Base-by-base conservation (phyloP, 2,329 filamentous ascomycete species). In the Gliomastix tumulicola region DNA sequence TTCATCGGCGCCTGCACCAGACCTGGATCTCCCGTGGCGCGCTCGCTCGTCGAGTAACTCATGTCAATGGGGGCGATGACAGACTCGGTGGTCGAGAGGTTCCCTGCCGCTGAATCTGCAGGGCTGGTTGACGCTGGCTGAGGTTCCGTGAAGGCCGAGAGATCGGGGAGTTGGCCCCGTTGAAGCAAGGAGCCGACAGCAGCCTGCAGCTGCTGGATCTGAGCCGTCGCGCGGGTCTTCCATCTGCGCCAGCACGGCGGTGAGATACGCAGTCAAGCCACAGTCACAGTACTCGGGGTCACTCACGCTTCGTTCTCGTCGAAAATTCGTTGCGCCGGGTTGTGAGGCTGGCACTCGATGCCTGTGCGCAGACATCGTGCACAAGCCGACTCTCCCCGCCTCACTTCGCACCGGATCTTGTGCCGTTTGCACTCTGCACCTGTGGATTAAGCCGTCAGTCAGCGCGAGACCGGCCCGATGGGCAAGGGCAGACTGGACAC, bases 21-120 rank as follows among this genome's bases (percentile, higher is more conserved):
- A 12, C 42, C 41, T 3, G 39, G 38, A 32, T 43, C 40, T 28
- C 65, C 63, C 15, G 59, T 41, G 27, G 44, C 39, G 25, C 37
- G 48, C 13, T 43, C 41, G 35, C 22, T 31, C 15, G 21, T 18
- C 17, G 32, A 12, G 34, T 37, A 16, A 41, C 39, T 19, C 37
- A 20, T 35, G 20, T 30, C 37, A 9, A 20, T 17, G 17, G 31
- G 28, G 16, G 34, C 36, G 32, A 37, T 31, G 27, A 34, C 25
- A 23, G 34, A 32, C 21, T 32, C 36, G 8, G 36, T 28, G n/a
- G 30, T 21, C 8, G 39, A 38, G n/a, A 38, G 21, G 17, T 28
- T 35, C 11, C 30, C 32, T 8, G 30, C 27, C 13, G 33, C 32
- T 6, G 40, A 41, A 25, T 38, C 33, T 15, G 40, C 20, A 4